Evolutionary conservation across 768 basidiomycete species (phyloP), one percentile per base, ranked within the genome.

Genomic region (Zangia roseola): DNA sequence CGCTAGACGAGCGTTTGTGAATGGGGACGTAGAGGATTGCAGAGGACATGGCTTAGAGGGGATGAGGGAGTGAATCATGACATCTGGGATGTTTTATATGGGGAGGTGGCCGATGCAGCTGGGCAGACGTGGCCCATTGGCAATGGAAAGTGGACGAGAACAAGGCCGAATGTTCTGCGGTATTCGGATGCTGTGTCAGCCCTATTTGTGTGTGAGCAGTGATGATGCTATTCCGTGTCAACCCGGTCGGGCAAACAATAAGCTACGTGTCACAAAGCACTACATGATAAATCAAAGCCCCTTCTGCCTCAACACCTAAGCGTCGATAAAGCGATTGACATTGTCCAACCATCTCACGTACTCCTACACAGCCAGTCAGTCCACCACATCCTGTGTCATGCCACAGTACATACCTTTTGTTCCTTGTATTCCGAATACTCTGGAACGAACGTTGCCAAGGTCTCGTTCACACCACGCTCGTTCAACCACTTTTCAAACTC

Each of bases 351-450:
- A 98, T 56, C 74, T 77, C 61, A 92, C 81, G 70, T 98, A 98
- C 73, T 98, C 94, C 92, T 94, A 41, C 44, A 52, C 33, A 53
- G 26, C 47, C 31, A 41, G 23, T 42, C 45, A 54, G 50, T 21
- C 16, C 50, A 45, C 28, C 56, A 28, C 31, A 9, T 50, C 8
- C 14, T 43, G 23, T 37, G 39, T 5, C 33, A 43, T 0, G 39
- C 21, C 47, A 43, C 14, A 25, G 24, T 6, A 60, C 68, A 2
- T 13, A 93, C 93, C 81, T 85, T 84, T 74, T 98, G 94, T 64
- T 98, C 94, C 78, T 97, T 97, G 74, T 75, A 74, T 62, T 90
- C 86, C 13, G 87, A 84, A 63, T 91, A 92, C 53, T 94, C 88
- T 16, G 89, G 88, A 51, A 98, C 82, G 75, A 97, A 94, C 58